phyloP scores from a whole-genome alignment of 2,329 filamentous ascomycete genomes.

The Aspergillus alliaceus region DNA sequence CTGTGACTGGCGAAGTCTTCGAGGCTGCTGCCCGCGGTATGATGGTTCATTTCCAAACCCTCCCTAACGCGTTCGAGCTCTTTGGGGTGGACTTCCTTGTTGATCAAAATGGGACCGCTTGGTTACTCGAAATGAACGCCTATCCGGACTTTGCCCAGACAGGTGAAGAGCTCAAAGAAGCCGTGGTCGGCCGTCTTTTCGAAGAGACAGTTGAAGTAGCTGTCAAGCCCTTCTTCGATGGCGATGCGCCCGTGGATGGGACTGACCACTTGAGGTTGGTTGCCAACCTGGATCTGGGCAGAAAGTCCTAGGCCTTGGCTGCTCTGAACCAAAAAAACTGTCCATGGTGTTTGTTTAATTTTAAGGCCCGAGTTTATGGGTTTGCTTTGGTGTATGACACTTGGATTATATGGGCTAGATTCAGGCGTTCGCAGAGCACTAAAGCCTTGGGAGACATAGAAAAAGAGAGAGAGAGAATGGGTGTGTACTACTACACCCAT shows the following conservation, averaged over 20 bases:
- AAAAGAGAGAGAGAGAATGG: background rate
- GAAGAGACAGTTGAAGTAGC: slow-evolving; percentile 67
- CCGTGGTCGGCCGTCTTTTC: slow-evolving; percentile 75
- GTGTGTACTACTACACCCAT: background rate
- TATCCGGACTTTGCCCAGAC: slow-evolving; percentile 97
- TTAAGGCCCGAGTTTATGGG: background rate
- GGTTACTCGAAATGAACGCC: slow-evolving; percentile 88
- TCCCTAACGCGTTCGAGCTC: slow-evolving; percentile 86
- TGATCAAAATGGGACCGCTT: slow-evolving; percentile 63
- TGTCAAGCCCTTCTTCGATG: slow-evolving; percentile 67
- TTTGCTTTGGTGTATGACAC: background rate
- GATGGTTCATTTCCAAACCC: slow-evolving; percentile 86
- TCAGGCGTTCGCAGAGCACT: background rate
- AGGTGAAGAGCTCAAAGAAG: slow-evolving; percentile 66
- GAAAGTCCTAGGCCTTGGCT: slow-evolving; percentile 20
- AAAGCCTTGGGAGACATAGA: background rate
- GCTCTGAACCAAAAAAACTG: background rate
- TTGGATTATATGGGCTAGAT: background rate
- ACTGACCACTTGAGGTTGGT: slow-evolving; percentile 39
- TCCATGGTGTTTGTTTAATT: background rate
- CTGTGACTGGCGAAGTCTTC: slow-evolving; percentile 73
- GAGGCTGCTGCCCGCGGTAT: slow-evolving; percentile 81
- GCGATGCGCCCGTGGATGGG: slow-evolving; percentile 15
- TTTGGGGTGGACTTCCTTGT: slow-evolving; percentile 92
- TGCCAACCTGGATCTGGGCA: slow-evolving; percentile 42